A percentile compares a stretch with the other conserved stretches of the same genome.
Conservation (phyloP, 768 basidiomycete genomes). For the Paxillus involutus region DNA sequence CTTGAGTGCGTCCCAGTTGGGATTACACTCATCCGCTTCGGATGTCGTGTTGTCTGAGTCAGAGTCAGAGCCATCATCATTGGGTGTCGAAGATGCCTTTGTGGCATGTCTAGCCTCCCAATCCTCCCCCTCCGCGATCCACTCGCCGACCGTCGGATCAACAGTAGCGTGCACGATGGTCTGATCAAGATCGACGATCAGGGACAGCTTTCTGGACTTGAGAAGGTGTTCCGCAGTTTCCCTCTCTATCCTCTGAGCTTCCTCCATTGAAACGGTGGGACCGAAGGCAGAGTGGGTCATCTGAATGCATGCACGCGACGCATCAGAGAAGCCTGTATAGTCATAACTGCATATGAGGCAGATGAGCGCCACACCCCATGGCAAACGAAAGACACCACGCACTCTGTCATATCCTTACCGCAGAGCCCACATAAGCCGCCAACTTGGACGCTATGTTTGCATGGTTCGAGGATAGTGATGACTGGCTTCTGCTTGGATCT, state of each 20-base stretch:
- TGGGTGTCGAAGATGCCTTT: conserved; percentile 36
- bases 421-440: conserved; percentile 92
- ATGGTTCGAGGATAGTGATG: conserved; percentile 81
- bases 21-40: conserved; percentile 69
- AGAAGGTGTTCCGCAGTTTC: conserved; percentile 81
- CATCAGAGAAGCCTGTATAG: conserved; percentile 86
- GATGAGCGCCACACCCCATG: conserved; percentile 10
- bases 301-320: conserved; percentile 83
- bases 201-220: conserved; percentile 74
- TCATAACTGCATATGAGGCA: conserved; percentile 51
- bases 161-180: conserved; percentile 99
- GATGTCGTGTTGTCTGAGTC: conserved; percentile 43
- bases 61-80: conserved; percentile 29
- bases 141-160: conserved; percentile 97
- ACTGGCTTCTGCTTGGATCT: conserved; percentile 61
- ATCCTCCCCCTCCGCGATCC: conserved; percentile 83
- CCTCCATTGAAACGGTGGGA: conserved; percentile 88
- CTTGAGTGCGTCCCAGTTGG: conserved; percentile 89
- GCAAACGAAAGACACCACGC: conserved; percentile 26
- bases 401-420: conserved; percentile 95
- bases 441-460: conserved; percentile 92
- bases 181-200: conserved; percentile 98
- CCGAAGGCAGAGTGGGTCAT: conserved; percentile 94
- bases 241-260: conserved; percentile 86
- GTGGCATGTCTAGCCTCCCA: conserved; percentile 67